Evolutionary conservation across 208 protist species (phyloP), one percentile per base, ranked within the genome.

Genomic region (Trypanosoma avium): DNA sequence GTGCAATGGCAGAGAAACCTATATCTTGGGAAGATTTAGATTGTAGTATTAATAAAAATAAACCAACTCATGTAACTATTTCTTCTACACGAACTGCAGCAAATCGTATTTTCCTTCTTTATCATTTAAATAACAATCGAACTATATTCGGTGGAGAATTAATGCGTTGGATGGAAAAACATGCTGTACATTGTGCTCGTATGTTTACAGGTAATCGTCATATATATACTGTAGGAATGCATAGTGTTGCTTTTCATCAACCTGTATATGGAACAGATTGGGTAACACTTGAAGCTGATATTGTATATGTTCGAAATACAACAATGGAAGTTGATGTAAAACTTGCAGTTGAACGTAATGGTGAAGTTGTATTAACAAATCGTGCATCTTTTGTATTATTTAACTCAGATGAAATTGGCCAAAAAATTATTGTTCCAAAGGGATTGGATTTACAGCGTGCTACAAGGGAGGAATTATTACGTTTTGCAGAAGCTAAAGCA

Each of bases 101-200:
- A 15, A 83, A 94, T 67, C 83, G 92, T 49, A 92, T 95, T 73
- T 97, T 97, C 71, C 84, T 95, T 49, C 75, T 75, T 10, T 80
- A 84, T 0, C 82, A 82, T 76, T 65, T 94, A 66, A 97, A 97
- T 75, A 93, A 93, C 71, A 95, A 97, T 81, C 92, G 94, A 70
- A 97, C 92, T 46, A 86, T 97, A 36, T 97, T 97, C 67, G 92
- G 92, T 36, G 92, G 92, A 2, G 92, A 97, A 66, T 64, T 97
- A 50, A 93, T 97, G 86, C 50, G 74, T 45, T 97, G 92, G 89
- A 97, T 97, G 92, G 92, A 97, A 76, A 74, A 69, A 43, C 84
- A 94, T 60, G 92, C 92, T 15, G 79, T 88, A 30, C 78, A 94
- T 69, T 97, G 92, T 59, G 92, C 74, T 53, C 78, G 84, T 50